Evolutionary conservation across 805 yeast genomes (phyloP).

Genomic region (Wickerhamiella shivajii): DNA sequence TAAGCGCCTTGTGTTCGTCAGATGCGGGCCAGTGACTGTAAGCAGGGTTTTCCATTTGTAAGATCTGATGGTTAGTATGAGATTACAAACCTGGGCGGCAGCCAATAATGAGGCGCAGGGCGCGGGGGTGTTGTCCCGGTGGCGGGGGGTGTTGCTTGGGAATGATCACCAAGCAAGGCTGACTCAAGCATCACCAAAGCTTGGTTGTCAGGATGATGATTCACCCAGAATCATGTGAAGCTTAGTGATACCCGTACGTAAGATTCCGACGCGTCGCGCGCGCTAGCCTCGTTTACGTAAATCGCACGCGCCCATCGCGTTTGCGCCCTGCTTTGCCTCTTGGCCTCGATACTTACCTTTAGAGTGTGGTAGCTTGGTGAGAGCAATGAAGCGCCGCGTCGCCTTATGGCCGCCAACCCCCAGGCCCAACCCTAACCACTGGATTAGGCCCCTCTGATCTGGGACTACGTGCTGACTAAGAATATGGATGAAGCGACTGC

Average conservation of each 20-base stretch:
- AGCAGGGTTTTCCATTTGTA: conserved; percentile 17
- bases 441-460: conserved; percentile 1
- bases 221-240: conserved; percentile 8
- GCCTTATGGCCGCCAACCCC: neutral
- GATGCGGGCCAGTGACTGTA: conserved; percentile 19
- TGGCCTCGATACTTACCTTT: conserved; percentile 8
- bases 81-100: neutral
- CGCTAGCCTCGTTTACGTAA: conserved; percentile 8
- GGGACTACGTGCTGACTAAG: neutral
- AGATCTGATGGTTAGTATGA: neutral
- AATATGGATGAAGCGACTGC: conserved; percentile 9
- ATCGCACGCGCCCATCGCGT: neutral
- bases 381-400: conserved; percentile 1
- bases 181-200: conserved; percentile 8
- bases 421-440: neutral
- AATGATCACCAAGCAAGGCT: conserved; percentile 2
- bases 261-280: neutral
- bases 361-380: conserved; percentile 2
- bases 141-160: neutral
- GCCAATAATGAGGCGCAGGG: neutral
- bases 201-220: conserved; percentile 2
- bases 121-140: neutral
- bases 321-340: neutral
- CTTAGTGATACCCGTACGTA: conserved; percentile 10
- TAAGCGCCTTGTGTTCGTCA: conserved; percentile 18